phyloP scores from a whole-genome alignment of 1,139 yeast genomes.

The Hyphopichia pseudoburtonii region DNA sequence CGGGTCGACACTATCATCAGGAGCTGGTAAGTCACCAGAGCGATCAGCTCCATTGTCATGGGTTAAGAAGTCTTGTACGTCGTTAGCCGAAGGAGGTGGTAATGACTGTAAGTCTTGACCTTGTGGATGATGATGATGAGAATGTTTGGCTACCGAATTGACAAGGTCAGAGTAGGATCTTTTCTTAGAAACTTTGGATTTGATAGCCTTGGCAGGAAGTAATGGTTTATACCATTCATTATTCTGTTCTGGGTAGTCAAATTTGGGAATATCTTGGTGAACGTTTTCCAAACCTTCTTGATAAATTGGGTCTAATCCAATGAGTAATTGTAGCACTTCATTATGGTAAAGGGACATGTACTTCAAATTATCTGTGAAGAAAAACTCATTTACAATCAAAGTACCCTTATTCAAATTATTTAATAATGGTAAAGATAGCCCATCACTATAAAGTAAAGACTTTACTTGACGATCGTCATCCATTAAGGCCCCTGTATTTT shows the following conservation, averaged over 20 bases:
- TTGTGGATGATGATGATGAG: neutral
- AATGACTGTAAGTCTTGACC: too few relatives aligned
- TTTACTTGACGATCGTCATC: conserved; percentile 35
- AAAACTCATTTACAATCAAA: conserved; percentile 38
- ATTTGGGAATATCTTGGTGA: conserved; percentile 33
- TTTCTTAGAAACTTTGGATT: conserved; percentile 7
- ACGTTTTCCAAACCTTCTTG: conserved; percentile 32
- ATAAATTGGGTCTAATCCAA: conserved; percentile 28
- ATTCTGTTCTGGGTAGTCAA: conserved; percentile 33
- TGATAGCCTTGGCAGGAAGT: conserved; percentile 20
- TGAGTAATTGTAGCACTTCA: conserved; percentile 35
- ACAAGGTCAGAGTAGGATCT: conserved; percentile 12
- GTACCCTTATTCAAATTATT: conserved; percentile 34
- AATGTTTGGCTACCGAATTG: neutral
- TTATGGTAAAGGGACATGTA: conserved; percentile 43
- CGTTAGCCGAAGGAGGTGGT: conserved; percentile 6
- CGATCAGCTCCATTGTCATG: conserved; percentile 6
- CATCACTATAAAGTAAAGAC: conserved; percentile 32
- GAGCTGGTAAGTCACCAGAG: conserved; percentile 9
- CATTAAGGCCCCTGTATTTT: conserved; percentile 22
- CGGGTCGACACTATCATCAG: conserved; percentile 32
- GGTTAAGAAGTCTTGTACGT: conserved; percentile 9
- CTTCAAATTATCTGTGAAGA: conserved; percentile 34
- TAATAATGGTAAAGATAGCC: conserved; percentile 32
- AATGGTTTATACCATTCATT: conserved; percentile 31